Percentiles rank a stretch among this genome's conserved stretches.
Conservation (phyloP, 495 filamentous ascomycete species). For the Aspergillus homomorphus region DNA sequence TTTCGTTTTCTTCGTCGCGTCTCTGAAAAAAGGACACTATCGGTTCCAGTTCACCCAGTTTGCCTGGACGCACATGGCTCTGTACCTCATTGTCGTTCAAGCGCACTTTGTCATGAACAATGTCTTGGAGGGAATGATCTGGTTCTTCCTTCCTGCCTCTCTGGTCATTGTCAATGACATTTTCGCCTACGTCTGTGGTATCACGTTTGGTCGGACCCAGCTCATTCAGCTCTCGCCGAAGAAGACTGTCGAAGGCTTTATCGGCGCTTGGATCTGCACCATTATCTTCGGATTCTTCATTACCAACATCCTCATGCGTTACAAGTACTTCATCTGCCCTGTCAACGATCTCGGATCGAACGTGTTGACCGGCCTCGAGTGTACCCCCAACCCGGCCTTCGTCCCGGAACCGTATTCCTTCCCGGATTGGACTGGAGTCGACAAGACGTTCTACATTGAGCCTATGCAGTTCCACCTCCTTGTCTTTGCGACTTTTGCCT, state of each 20-base stretch:
- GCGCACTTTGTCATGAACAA: slow-evolving; percentile 99
- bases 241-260: slow-evolving; percentile 98
- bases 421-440: slow-evolving; percentile 65
- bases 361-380: slow-evolving; percentile 84
- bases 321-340: slow-evolving; percentile 97
- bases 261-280: slow-evolving; percentile 96
- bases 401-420: slow-evolving; percentile 72
- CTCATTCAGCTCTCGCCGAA: slow-evolving; percentile 98
- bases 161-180: slow-evolving; percentile 99
- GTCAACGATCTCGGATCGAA: slow-evolving; percentile 95
- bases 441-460: slow-evolving; percentile 59
- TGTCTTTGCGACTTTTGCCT: slow-evolving; percentile 88
- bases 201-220: slow-evolving; percentile 93
- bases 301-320: slow-evolving; percentile 84
- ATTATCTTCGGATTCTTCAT: slow-evolving; percentile 78
- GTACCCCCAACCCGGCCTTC: slow-evolving; percentile 91
- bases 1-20: slow-evolving; percentile 97
- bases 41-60: slow-evolving; percentile 99
- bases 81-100: slow-evolving; percentile 96
- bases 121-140: slow-evolving; percentile 99
- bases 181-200: slow-evolving; percentile 96
- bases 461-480: slow-evolving; percentile 97
- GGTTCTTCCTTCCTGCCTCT: slow-evolving; percentile 96
- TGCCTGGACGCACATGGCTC: slow-evolving; percentile 98
- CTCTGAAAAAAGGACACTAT: slow-evolving; percentile 94